These are phyloP conservation scores for Penicillium ochrochloron DNA, from an alignment of 495 filamentous ascomycete species.

Conservation along the genomic window DNA sequence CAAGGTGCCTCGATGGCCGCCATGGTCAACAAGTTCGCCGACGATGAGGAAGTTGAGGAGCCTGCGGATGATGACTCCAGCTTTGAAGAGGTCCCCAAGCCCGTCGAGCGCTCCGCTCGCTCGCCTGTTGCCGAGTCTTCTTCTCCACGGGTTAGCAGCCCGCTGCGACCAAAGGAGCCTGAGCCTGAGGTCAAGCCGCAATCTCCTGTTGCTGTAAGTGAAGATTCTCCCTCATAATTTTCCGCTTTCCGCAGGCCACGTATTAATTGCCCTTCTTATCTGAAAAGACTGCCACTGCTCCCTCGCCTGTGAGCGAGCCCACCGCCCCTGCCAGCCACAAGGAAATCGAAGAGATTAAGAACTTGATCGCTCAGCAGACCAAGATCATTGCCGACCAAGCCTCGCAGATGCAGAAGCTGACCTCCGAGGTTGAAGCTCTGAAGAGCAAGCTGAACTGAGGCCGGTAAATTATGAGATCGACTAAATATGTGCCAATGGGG, in stretches of 20 bases:
- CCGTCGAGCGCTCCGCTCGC: constrained; percentile 52
- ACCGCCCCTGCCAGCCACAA: constrained; percentile 28
- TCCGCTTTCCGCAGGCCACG: not conserved
- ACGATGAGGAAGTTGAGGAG: constrained; percentile 64
- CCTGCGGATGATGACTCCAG: constrained; percentile 70
- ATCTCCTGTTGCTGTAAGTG: constrained; percentile 16
- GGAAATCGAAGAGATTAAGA: constrained; percentile 52
- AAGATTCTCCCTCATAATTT: not conserved
- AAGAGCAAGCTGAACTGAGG: constrained; percentile 48
- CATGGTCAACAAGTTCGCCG: constrained; percentile 83
- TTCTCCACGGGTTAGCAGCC: constrained; percentile 43
- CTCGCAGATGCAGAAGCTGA: constrained; percentile 49
- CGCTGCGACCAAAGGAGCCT: constrained; percentile 42
- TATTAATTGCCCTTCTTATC: constrained; percentile 21
- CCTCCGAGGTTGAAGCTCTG: constrained; percentile 51
- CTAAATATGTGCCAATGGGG: constrained; percentile 9
- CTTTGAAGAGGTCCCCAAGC: constrained; percentile 82
- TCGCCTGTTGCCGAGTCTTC: constrained; percentile 31
- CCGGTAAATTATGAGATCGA: not conserved
- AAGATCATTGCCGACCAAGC: constrained; percentile 51
- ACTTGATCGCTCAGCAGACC: constrained; percentile 50
- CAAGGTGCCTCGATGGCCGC: constrained; percentile 83
- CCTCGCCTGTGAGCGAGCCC: constrained; percentile 30
- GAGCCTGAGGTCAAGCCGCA: constrained; percentile 28
- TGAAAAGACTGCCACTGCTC: constrained; percentile 24